Evolutionary conservation across 2,329 filamentous ascomycete genomes (phyloP), one percentile per base, ranked within the genome.

Genomic region (Xylariaceae sp.): DNA sequence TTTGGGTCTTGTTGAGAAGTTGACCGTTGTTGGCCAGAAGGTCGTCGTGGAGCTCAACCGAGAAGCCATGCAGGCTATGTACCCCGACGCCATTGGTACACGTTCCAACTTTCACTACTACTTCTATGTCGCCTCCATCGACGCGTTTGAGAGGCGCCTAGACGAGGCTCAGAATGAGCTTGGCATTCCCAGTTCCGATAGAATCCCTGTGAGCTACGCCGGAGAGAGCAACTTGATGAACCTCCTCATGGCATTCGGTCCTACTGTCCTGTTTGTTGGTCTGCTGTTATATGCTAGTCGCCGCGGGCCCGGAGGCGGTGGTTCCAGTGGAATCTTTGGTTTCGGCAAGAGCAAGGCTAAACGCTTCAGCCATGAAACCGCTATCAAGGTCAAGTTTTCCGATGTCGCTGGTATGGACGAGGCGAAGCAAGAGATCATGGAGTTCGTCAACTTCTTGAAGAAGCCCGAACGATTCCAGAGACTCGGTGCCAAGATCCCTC

Each of bases 391-490:
- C 74, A 97, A 97, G 76, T 99, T 99, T 73, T 81, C 90, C 51
- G 94, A 99, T 73, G 94, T 99, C 49, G 94, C 94, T 48, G 94
- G 94, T 66, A 93, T 97, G 87, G 94, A 99, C 73, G 94, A 99
- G 77, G 94, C 94, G 59, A 99, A 99, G 82, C 81, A 87, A 58
- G 94, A 99, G 76, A 99, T 99, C 67, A 97, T 97, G 92, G 94
- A 99, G 75, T 99, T 99, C 69, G 94, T 99, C 67, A 92, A 89
- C 73, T 99, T 99, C 80, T 77, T 99, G 64, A 93, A 97, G 79
- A 89, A 94, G 69, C 94, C 94, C 0, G 89, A 91, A 68, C 87
- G 89, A 65, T 99, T 96, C 77, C 88, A 96, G 77, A 90, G 89
- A 74, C 85, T 99, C 15, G 94, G 94, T 69, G 94, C 94, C 63